Base-by-base conservation (phyloP, 768 basidiomycete species). In the Mycena polygramma region DNA sequence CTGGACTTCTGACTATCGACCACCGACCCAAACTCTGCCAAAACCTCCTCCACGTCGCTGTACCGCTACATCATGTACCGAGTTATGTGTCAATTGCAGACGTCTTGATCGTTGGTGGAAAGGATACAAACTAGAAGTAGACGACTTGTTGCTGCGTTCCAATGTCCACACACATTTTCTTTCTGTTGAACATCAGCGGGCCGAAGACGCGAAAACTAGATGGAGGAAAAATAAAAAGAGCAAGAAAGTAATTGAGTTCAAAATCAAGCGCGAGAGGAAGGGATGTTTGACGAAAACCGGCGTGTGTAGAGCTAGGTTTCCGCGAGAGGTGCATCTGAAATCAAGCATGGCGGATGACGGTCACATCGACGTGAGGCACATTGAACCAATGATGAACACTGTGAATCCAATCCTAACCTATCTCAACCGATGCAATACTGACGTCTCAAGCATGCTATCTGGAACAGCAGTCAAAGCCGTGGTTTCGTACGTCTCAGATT, bases 121-220 rank as follows among this genome's bases (percentile, higher is more conserved):
- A 1, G 22, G 53, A 35, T 74, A 67, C 45, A 17, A 61, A 8
- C 19, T 41, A 8, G 66, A 49, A 24, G 74, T 78, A 2, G 69
- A 77, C 68, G 71, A 77, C 65, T 19, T 77, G 17, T 15, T 78
- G 0, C 24, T 66, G 2, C 36, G 62, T 22, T 72, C 75, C 17
- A 76, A 78, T 65, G 14, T 73, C 7, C 77, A 78, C 61, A 59
- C 17, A 13, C 74, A 76, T 57, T 37, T 20, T n/a, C n/a, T 39
- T n/a, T 63, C 57, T 6, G 4, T 30, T 4, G 22, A 26, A 45
- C 19, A 59, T 45, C 41, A 43, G 15, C 19, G 22, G 14, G 57
- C n/a, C 13, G n/a, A 59, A 46, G 39, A 59, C 7, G 57, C 54
- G 0, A 53, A 60, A 17, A 54, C 63, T 2, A 37, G 61, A 37